Conservation (phyloP, 257 asterid species). For the Przewalskia tangutica region DNA sequence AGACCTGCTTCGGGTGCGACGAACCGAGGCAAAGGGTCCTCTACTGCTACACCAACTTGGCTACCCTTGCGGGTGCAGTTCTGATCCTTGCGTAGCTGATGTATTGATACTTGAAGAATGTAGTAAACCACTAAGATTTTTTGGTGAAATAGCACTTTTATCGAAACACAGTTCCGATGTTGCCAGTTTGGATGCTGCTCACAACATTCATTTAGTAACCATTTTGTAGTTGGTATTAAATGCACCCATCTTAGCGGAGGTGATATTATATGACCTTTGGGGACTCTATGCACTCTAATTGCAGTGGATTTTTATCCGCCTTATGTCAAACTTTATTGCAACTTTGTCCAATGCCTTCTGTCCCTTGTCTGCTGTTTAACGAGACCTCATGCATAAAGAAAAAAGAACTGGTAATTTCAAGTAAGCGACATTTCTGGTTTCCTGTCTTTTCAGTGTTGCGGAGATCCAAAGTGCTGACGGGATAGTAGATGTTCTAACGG, state of each 20-base stretch:
- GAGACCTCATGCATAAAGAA: not conserved
- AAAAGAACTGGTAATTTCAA: not conserved
- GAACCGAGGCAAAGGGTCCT: no score
- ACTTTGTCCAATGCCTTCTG: not conserved
- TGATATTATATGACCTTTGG: not conserved
- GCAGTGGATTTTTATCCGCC: not conserved
- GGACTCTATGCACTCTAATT: not conserved
- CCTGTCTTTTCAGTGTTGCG: constrained; percentile 37
- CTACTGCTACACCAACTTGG: no score
- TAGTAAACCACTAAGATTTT: not conserved
- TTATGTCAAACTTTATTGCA: not conserved
- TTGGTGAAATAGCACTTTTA: not conserved
- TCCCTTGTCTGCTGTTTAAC: not conserved
- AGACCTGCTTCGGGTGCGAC: no score
- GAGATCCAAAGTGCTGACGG: constrained; percentile 91
- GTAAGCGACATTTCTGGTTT: not conserved
- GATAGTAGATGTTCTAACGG: constrained; percentile 64
- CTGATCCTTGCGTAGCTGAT: not conserved
- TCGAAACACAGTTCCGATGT: not conserved
- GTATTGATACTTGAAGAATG: not conserved
- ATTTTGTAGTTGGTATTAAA: not conserved
- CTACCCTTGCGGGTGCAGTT: no score
- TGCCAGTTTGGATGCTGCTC: not conserved
- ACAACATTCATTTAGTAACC: not conserved
- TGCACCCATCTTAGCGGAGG: not conserved